These are phyloP conservation scores for Pezicula rhizophila DNA, from an alignment of 2,329 filamentous ascomycete species.

Conservation along the genomic window DNA sequence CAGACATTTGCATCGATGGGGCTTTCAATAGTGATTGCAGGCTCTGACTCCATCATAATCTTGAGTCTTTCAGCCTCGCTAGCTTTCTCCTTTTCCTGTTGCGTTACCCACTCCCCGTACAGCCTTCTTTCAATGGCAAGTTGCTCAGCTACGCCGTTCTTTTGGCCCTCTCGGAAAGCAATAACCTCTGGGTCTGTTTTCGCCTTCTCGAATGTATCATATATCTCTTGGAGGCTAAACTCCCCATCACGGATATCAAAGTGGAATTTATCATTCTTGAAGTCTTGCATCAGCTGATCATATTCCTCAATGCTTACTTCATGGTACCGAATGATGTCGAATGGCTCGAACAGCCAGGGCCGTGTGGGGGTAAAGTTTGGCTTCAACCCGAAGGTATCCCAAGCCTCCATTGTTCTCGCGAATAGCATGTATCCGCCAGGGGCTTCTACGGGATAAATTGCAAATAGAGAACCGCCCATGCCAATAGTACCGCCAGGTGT, in stretches of 20 bases:
- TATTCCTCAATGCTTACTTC: constrained; percentile 30
- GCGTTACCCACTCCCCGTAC: constrained; percentile 26
- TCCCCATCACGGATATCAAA: constrained; percentile 23
- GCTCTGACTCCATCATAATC: constrained; percentile 13
- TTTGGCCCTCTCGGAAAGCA: constrained; percentile 8
- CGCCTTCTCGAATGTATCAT: constrained; percentile 16
- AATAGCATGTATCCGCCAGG: constrained; percentile 36
- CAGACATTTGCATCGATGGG: constrained; percentile 46
- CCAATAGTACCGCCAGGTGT: constrained; percentile 33
- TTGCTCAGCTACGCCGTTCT: constrained; percentile 14
- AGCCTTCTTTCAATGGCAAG: constrained; percentile 23
- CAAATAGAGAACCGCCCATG: constrained; percentile 30
- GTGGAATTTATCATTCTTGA: constrained; percentile 26
- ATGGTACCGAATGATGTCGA: constrained; percentile 30
- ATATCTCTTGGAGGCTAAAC: constrained; percentile 27
- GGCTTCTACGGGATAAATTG: constrained; percentile 31
- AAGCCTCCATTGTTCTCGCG: constrained; percentile 29
- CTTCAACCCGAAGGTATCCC: constrained; percentile 29
- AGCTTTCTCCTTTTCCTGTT: constrained; percentile 14
- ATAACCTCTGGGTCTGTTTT: constrained; percentile 14
- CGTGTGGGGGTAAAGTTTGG: constrained; percentile 23
- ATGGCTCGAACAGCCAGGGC: constrained; percentile 33
- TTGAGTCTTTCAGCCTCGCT: constrained; percentile 10
- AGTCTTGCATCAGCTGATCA: constrained; percentile 22
- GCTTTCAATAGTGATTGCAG: constrained; percentile 30